Evolutionary conservation across 805 yeast genomes (phyloP), one percentile per base, ranked within the genome.

Genomic region (Nakazawaea peltata): DNA sequence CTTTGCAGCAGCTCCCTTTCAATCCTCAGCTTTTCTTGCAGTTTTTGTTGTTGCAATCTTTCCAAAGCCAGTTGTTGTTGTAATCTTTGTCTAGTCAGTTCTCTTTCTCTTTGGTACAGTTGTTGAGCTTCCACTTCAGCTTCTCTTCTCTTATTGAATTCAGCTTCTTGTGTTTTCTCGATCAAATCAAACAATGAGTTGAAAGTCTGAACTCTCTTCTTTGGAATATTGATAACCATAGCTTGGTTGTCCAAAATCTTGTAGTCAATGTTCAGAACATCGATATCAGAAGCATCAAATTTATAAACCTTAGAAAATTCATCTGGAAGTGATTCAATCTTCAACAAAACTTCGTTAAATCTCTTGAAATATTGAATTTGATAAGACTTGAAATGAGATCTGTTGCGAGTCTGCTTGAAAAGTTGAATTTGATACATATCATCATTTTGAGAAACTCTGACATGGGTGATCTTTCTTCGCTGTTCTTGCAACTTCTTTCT

Each of bases 331-430:
- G 42, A 39, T 12, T 29, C 15, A 13, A 39, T 25, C 11, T 21
- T 34, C 15, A 35, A 14, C 12, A 32, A 17, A 4, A 31, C 11
- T 22, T 26, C 22, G 11, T 31, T 28, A 19, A 25, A 14, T 15
- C 27, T 31, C 26, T 31, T 34, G 19, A 35, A 34, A 26, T 34
- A 39, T 18, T 35, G 32, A 19, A 39, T 39, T 14, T 32, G 30
- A 26, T 34, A 39, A 13, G 31, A 24, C 16, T 39, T 32, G 24
- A 39, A 39, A 32, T 33, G 29, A 10, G 22, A 19, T 19, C 22
- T 38, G 27, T 10, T 7, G 8, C 30, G 36, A 8, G 2, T 3
- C 19, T 17, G 23, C 19, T 36, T 36, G 17, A 31, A 22, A 18
- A 36, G 10, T 24, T 36, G 29, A 19, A 36, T 32, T 28, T 36